Evolutionary conservation across 352 stramenopile species (phyloP).

Genomic region (Pythium pectinolyticum): DNA sequence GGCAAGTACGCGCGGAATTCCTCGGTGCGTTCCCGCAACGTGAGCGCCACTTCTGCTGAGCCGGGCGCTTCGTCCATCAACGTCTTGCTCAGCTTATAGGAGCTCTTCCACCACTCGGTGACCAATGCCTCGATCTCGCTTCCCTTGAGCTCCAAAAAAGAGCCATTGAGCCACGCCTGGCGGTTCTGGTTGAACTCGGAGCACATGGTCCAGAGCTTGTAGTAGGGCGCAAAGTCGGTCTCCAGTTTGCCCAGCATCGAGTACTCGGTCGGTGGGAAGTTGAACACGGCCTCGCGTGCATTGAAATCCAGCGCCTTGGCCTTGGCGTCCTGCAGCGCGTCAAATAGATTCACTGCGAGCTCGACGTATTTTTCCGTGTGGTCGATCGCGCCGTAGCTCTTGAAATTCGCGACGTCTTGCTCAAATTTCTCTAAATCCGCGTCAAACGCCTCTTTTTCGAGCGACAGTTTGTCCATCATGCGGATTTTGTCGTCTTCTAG

Average conservation of each 20-base stretch:
- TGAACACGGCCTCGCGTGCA: slow-evolving; percentile 90
- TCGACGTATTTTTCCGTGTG: slow-evolving; percentile 91
- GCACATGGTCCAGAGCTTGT: slow-evolving; percentile 95
- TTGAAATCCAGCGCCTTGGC: slow-evolving; percentile 92
- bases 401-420: slow-evolving; percentile 86
- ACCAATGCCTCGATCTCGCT: slow-evolving; percentile 88
- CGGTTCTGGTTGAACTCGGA: slow-evolving; percentile 91
- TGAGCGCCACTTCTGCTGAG: slow-evolving; percentile 84
- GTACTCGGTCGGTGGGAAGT: slow-evolving; percentile 92
- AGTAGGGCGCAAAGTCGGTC: slow-evolving; percentile 88
- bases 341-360: slow-evolving; percentile 82
- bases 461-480: slow-evolving; percentile 92
- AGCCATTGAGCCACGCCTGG: slow-evolving; percentile 90
- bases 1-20: slow-evolving; percentile 92
- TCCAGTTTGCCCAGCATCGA: slow-evolving; percentile 84
- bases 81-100: slow-evolving; percentile 90
- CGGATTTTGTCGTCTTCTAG: slow-evolving; percentile 91
- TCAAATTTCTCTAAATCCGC: slow-evolving; percentile 88
- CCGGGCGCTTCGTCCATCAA: slow-evolving; percentile 88
- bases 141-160: slow-evolving; percentile 90
- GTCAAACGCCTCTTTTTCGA: slow-evolving; percentile 91
- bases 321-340: slow-evolving; percentile 90
- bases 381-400: slow-evolving; percentile 85
- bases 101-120: slow-evolving; percentile 93
- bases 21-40: slow-evolving; percentile 89